These are phyloP conservation scores for Pythium utonaiense DNA, from an alignment of 352 stramenopile genomes.

Conservation along the genomic window DNA sequence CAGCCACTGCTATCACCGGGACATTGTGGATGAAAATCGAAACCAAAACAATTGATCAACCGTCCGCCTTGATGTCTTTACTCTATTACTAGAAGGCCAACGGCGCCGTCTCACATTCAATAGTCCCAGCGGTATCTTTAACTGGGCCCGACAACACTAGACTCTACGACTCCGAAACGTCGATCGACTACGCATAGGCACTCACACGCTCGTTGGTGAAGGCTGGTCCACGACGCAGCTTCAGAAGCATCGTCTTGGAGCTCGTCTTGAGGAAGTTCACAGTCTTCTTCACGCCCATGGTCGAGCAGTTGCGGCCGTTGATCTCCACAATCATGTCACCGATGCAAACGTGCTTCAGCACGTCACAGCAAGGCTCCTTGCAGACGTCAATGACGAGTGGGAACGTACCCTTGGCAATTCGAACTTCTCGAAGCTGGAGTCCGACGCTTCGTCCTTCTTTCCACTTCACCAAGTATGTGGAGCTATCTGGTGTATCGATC, in stretches of 20 bases:
- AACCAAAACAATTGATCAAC: not conserved
- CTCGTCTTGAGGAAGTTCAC: conserved; percentile 84
- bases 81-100: not conserved
- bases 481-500: conserved; percentile 75
- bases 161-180: not conserved
- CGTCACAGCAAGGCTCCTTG: conserved; percentile 79
- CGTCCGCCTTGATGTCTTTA: not conserved
- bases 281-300: conserved; percentile 89
- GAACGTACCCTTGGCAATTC: conserved; percentile 71
- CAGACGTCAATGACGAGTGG: conserved; percentile 81
- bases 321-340: conserved; percentile 87
- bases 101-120: not conserved
- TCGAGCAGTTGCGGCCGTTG: conserved; percentile 85
- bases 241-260: conserved; percentile 84
- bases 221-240: conserved; percentile 76
- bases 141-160: not conserved
- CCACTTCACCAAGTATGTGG: conserved; percentile 86
- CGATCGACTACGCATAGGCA: conserved; percentile 43
- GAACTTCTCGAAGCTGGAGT: conserved; percentile 79
- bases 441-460: conserved; percentile 86
- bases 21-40: not conserved
- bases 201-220: conserved; percentile 75
- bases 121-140: not conserved
- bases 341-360: conserved; percentile 78
- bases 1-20: not conserved